phyloP scores from a whole-genome alignment of 176 grass and related monocot genomes.

The Phoenix dactylifera region DNA sequence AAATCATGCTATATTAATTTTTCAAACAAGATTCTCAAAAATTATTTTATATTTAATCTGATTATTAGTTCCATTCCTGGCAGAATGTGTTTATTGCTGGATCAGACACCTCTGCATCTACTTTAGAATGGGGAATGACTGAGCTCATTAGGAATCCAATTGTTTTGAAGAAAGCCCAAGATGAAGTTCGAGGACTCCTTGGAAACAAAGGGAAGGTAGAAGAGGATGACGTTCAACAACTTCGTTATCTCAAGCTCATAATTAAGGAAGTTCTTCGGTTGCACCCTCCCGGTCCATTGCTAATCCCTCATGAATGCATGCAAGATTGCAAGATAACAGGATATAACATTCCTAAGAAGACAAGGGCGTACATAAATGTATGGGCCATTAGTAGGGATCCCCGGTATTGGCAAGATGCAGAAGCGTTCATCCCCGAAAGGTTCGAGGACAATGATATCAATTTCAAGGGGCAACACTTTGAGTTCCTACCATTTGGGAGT shows the following conservation, averaged over 20 bases:
- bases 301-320: constrained; percentile 10
- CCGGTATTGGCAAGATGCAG: constrained; percentile 13
- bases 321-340: constrained; percentile 7
- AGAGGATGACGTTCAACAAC: constrained; percentile 8
- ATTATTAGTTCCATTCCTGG: too few species aligned
- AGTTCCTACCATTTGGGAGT: constrained; percentile 24
- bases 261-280: constrained; percentile 18
- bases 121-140: constrained; percentile 28
- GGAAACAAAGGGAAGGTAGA: neutral
- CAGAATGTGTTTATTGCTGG: constrained; percentile 26
- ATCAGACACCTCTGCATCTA: constrained; percentile 5
- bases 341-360: constrained; percentile 21
- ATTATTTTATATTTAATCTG: too few species aligned
- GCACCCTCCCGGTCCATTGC: neutral
- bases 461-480: constrained; percentile 30
- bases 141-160: constrained; percentile 25
- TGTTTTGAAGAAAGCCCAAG: neutral
- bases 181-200: constrained; percentile 16
- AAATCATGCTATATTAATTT: too few species aligned
- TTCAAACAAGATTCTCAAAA: too few species aligned
- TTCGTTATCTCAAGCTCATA: constrained; percentile 20
- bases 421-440: constrained; percentile 14
- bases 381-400: constrained; percentile 34
- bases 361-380: constrained; percentile 24
- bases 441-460: constrained; percentile 12